phyloP scores from a whole-genome alignment of 2,329 filamentous ascomycete genomes.

The Claviceps citrina region DNA sequence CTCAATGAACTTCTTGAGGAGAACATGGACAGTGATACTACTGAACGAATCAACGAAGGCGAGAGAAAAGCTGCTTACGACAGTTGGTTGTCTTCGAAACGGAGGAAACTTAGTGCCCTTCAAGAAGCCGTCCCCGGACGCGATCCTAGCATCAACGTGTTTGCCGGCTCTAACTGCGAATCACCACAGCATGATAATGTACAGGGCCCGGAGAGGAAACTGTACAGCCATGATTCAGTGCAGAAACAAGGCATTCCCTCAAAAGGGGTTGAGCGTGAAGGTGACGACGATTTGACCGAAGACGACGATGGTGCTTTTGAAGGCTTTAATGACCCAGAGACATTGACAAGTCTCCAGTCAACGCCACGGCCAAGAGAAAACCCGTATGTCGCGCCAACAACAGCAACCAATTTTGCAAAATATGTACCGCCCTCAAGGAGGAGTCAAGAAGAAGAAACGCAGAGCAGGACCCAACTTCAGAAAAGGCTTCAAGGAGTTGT shows the following conservation, averaged over 20 bases:
- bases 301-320: slow-evolving; percentile 21
- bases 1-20: slow-evolving; percentile 64
- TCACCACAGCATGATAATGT: neutral
- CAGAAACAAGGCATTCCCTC: neutral
- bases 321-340: slow-evolving; percentile 22
- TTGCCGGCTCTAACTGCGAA: neutral
- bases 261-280: neutral
- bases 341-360: slow-evolving; percentile 8
- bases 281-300: neutral
- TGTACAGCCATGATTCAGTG: neutral
- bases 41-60: slow-evolving; percentile 40
- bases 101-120: slow-evolving; percentile 16
- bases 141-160: neutral
- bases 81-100: slow-evolving; percentile 44
- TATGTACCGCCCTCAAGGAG: slow-evolving; percentile 68
- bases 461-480: slow-evolving; percentile 52
- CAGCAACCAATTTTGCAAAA: slow-evolving; percentile 40
- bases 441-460: slow-evolving; percentile 50
- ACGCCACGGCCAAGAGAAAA: slow-evolving; percentile 54
- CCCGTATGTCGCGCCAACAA: slow-evolving; percentile 65
- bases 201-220: neutral
- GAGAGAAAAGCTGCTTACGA: slow-evolving; percentile 45
- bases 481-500: slow-evolving; percentile 76
- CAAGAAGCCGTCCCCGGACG: slow-evolving; percentile 3
- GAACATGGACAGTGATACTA: slow-evolving; percentile 31